Evolutionary conservation across 208 protist genomes (phyloP).

Genomic region (Trichomonas tenax): DNA sequence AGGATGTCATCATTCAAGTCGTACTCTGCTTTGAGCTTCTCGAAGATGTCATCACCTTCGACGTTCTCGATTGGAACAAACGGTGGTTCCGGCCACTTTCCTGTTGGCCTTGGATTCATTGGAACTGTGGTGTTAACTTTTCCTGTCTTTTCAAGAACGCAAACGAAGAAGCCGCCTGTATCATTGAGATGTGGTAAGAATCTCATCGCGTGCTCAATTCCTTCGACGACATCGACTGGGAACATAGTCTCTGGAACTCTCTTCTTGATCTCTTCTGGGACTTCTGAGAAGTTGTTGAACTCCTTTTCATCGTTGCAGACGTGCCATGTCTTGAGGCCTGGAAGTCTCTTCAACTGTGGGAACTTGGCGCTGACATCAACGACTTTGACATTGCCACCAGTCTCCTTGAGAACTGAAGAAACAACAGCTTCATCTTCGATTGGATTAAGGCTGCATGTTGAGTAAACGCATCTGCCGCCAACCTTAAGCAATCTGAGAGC

Average conservation of each 20-base stretch:
- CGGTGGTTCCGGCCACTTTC: background rate
- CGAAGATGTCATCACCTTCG: background rate
- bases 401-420: constrained; percentile 31
- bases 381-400: constrained; percentile 22
- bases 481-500: constrained; percentile 23
- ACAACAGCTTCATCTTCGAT: constrained; percentile 53
- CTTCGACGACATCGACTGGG: constrained; percentile 27
- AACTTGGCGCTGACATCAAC: constrained; percentile 36
- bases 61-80: background rate
- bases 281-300: background rate
- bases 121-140: background rate
- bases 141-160: constrained; percentile 42
- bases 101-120: background rate
- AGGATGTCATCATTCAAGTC: background rate
- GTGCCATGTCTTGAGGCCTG: constrained; percentile 42
- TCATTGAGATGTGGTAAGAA: constrained; percentile 49
- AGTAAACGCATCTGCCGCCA: constrained; percentile 46
- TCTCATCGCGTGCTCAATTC: constrained; percentile 43
- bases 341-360: constrained; percentile 22
- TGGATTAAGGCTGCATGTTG: constrained; percentile 50
- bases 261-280: background rate
- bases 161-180: constrained; percentile 56
- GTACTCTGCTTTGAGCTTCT: background rate
- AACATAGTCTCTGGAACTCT: constrained; percentile 28
- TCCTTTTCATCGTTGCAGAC: constrained; percentile 18